A percentile compares a stretch with the other conserved stretches of the same genome.
phyloP scores from a whole-genome alignment of 176 grass and related monocot species.

The Juncus effusus region DNA sequence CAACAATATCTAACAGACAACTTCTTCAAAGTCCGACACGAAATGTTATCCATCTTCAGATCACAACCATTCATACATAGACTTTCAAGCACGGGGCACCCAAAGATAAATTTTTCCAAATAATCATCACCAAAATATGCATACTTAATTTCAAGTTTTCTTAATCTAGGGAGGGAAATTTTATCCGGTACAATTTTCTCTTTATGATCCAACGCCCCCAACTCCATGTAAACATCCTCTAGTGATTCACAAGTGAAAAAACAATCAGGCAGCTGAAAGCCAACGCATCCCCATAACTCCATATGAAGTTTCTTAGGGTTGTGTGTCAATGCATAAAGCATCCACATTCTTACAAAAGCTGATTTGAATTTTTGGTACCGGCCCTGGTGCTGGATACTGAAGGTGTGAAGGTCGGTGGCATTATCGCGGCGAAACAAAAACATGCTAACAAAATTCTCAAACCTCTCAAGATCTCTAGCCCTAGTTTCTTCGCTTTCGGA shows the following conservation, averaged over 20 bases:
- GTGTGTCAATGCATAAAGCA: not conserved
- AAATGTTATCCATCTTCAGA: not conserved
- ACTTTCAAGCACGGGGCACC: not conserved
- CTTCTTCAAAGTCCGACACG: not conserved
- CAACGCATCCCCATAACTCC: not conserved
- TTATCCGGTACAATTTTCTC: not conserved
- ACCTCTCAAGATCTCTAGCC: not conserved
- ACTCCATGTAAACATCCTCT: not conserved
- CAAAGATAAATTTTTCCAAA: not conserved
- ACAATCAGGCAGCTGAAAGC: not conserved
- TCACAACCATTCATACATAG: not conserved
- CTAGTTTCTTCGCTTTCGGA: not conserved
- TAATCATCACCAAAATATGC: not conserved
- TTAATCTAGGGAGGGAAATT: conserved; percentile 5
- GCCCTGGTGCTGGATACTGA: not conserved
- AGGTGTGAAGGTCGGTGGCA: not conserved
- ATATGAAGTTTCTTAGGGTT: no score
- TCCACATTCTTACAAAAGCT: not conserved
- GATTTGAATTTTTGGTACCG: not conserved
- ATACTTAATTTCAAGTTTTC: not conserved
- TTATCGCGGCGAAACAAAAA: not conserved
- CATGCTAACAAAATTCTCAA: no score
- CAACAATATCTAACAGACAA: not conserved
- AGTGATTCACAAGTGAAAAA: not conserved
- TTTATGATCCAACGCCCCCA: not conserved